phyloP scores from a whole-genome alignment of 1,139 yeast genomes.

The Blastobotrys arbuscula region DNA sequence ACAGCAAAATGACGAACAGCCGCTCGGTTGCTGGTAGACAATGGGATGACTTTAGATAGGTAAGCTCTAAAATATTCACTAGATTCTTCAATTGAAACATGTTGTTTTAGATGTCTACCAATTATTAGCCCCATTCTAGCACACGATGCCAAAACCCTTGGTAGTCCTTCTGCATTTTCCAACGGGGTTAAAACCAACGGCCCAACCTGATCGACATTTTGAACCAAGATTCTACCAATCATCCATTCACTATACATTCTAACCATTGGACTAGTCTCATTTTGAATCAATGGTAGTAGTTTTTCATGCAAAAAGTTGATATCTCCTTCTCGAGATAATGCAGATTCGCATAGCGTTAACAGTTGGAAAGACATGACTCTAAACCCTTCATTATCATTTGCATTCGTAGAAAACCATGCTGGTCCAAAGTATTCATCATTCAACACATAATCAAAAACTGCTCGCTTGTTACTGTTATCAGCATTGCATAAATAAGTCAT shows the following conservation, averaged over 20 bases:
- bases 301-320: constrained; percentile 26
- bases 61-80: constrained; percentile 23
- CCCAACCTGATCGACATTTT: constrained; percentile 8
- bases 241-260: constrained; percentile 79
- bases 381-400: constrained; percentile 63
- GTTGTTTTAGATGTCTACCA: constrained; percentile 40
- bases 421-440: constrained; percentile 42
- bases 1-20: constrained; percentile 76
- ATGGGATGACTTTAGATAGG: constrained; percentile 43
- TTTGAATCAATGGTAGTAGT: constrained; percentile 36
- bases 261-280: constrained; percentile 72
- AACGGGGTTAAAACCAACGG: constrained; percentile 3
- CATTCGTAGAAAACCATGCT: constrained; percentile 49
- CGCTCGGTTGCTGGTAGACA: constrained; percentile 81
- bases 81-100: constrained; percentile 17
- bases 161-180: constrained; percentile 29
- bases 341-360: constrained; percentile 39
- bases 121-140: constrained; percentile 51
- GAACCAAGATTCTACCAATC: constrained; percentile 41
- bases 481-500: constrained; percentile 21
- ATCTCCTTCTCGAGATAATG: constrained; percentile 14
- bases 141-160: constrained; percentile 26
- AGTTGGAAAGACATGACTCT: constrained; percentile 56
- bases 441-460: constrained; percentile 31
- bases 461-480: neutral